Conservation (phyloP, 495 filamentous ascomycete genomes). For the Xylaria telfairii region DNA sequence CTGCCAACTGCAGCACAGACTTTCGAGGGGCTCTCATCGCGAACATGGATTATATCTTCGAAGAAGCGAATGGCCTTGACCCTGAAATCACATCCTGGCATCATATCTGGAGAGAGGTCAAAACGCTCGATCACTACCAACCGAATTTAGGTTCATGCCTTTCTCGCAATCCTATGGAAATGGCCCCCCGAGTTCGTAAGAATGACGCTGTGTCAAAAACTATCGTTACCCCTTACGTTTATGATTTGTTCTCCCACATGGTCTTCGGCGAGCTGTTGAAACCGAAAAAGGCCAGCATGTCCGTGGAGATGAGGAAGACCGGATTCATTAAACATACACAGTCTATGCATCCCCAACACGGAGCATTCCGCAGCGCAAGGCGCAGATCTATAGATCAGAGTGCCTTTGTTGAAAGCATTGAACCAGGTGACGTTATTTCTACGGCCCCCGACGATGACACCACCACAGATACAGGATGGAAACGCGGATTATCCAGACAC, state of each 20-base stretch:
- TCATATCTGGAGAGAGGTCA: slow-evolving; percentile 29
- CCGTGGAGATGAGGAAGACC: slow-evolving; percentile 21
- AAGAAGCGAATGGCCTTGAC: slow-evolving; percentile 59
- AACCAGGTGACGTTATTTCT: slow-evolving; percentile 49
- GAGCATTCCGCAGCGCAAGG: slow-evolving; percentile 19
- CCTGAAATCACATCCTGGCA: slow-evolving; percentile 28
- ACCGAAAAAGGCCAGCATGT: slow-evolving; percentile 22
- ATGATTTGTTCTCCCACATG: slow-evolving; percentile 67
- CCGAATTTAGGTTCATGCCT: slow-evolving; percentile 25
- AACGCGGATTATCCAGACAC: slow-evolving; percentile 45
- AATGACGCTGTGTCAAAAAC: slow-evolving; percentile 48
- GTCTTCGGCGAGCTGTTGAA: slow-evolving; percentile 60
- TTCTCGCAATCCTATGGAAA: not conserved
- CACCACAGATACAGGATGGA: slow-evolving; percentile 59
- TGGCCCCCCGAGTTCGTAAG: not conserved
- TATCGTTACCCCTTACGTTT: slow-evolving; percentile 70
- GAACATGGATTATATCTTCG: slow-evolving; percentile 67
- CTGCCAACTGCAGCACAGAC: slow-evolving; percentile 53
- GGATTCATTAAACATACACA: slow-evolving; percentile 24
- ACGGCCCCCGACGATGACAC: slow-evolving; percentile 45
- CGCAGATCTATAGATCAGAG: slow-evolving; percentile 15
- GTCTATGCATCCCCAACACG: slow-evolving; percentile 12
- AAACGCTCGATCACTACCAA: slow-evolving; percentile 25
- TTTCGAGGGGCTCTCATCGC: slow-evolving; percentile 62
- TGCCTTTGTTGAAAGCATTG: slow-evolving; percentile 35